These are phyloP conservation scores for Saccharomyces pastorianus DNA, from an alignment of 1,139 yeast genomes.

Conservation along the genomic window DNA sequence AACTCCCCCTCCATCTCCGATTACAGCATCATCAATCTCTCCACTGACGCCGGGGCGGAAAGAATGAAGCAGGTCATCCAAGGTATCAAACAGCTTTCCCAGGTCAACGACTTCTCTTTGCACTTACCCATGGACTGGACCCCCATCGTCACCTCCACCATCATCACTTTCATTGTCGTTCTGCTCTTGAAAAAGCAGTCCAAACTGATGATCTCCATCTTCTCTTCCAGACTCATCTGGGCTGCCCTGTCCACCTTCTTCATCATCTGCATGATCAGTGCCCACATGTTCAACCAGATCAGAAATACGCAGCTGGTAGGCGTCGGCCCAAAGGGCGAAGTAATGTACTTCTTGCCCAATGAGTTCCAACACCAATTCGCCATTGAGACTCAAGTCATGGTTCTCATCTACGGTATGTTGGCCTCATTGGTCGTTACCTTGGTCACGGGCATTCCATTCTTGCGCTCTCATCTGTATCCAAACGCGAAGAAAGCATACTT, in stretches of 20 bases:
- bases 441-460: slow-evolving; percentile 41
- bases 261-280: slow-evolving; percentile 69
- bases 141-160: slow-evolving; percentile 39
- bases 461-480: slow-evolving; percentile 31
- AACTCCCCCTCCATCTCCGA: slow-evolving; percentile 10
- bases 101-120: slow-evolving; percentile 37
- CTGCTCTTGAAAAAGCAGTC: slow-evolving; percentile 29
- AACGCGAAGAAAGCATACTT: slow-evolving; percentile 27
- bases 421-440: slow-evolving; percentile 44
- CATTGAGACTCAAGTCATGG: slow-evolving; percentile 70
- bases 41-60: slow-evolving; percentile 16
- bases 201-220: slow-evolving; percentile 27
- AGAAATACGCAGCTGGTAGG: slow-evolving; percentile 67
- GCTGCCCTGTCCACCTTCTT: slow-evolving; percentile 49
- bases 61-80: slow-evolving; percentile 19
- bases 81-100: slow-evolving; percentile 23
- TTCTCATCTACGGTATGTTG: slow-evolving; percentile 53
- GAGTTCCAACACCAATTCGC: slow-evolving; percentile 75
- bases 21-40: slow-evolving; percentile 2
- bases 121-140: slow-evolving; percentile 54
- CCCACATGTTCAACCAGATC: slow-evolving; percentile 89
- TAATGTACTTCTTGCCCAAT: slow-evolving; percentile 51
- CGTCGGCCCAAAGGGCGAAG: slow-evolving; percentile 46
- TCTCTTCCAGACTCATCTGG: slow-evolving; percentile 51
- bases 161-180: slow-evolving; percentile 26